phyloP scores from a whole-genome alignment of 441 rosid species.

The Corymbia citriodora region DNA sequence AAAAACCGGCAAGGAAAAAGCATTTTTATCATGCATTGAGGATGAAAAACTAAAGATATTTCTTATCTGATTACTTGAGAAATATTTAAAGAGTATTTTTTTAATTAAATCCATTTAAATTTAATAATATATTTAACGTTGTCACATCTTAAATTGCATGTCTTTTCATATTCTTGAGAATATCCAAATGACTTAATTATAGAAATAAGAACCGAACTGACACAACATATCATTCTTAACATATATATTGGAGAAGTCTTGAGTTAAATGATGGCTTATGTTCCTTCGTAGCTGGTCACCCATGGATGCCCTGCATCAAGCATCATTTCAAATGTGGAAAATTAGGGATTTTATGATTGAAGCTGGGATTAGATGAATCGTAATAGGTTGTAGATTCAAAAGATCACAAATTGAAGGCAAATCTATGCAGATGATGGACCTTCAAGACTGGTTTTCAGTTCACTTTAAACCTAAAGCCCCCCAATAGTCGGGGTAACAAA shows the following conservation, averaged over 20 bases:
- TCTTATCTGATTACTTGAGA: not conserved
- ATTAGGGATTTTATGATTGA: not conserved
- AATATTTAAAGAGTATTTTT: not conserved
- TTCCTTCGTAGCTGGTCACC: not conserved
- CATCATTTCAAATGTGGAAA: not conserved
- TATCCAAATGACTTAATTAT: too few species aligned
- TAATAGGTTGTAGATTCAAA: too few species aligned
- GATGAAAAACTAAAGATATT: too few species aligned
- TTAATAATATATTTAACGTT: too few species aligned
- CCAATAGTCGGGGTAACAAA: not conserved
- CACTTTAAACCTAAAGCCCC: not conserved
- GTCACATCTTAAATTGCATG: too few species aligned
- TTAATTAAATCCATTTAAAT: too few species aligned
- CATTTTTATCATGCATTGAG: not conserved
- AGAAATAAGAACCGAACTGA: too few species aligned
- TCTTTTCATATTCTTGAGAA: too few species aligned
- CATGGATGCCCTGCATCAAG: not conserved
- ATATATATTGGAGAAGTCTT: too few species aligned
- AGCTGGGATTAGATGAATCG: not conserved
- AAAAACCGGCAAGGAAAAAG: not conserved
- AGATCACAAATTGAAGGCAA: not conserved
- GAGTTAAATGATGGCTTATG: not conserved
- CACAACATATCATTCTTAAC: too few species aligned
- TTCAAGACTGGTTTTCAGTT: not conserved
- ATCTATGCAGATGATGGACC: not conserved